Base-by-base conservation (phyloP, 176 grass and related monocot species). In the Ampelocalamus luodianensis region DNA sequence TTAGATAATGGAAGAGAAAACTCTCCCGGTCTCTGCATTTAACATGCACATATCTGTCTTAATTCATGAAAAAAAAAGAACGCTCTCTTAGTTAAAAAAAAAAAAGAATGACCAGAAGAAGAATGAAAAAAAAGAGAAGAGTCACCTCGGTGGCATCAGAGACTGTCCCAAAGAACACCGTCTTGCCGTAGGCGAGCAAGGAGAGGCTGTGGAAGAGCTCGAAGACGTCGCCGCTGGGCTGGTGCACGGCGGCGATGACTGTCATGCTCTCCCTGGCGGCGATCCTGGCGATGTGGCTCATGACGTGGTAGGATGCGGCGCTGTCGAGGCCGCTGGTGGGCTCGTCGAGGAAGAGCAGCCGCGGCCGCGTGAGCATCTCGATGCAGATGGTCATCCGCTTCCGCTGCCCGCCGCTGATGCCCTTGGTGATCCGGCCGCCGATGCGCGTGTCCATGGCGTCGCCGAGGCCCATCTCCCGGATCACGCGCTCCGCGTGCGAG, bases 291-390 rank as follows among this genome's bases (percentile, higher is more conserved):
- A 89, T 89, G 83, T 86, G 87, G 74, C 32, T 80, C 83, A 89
- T 89, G 61, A 89, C 90, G 26, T 92, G 90, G 79, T 86, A 92
- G 18, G 87, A 89, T 17, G 90, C 83, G 10, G 90, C 90, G 60
- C 97, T 94, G 87, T 99, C 97, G 65, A 99, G 97, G 36, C 97
- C 97, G 58, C 97, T 99, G 45, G 97, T 99, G 65, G 97, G 97
- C 89, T 99, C 97, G 59, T 99, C 97, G 58, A 99, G 93, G 97
- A 99, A 96, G 83, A 99, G 97, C 32, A 93, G 81, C 26, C 83
- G 65, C 7, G 91, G 91, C 12, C 77, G 82, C 17, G 86, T 88
- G 14, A 93, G 77, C 61, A 93, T 93, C 85, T 93, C 88, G 24
- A 93, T 45, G 58, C 88, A 90, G 62, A 93, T 93, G 85, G 72